A percentile compares a stretch with the other conserved stretches of the same genome.
phyloP scores from a whole-genome alignment of 768 basidiomycete species.

The Termitomyces sp. region DNA sequence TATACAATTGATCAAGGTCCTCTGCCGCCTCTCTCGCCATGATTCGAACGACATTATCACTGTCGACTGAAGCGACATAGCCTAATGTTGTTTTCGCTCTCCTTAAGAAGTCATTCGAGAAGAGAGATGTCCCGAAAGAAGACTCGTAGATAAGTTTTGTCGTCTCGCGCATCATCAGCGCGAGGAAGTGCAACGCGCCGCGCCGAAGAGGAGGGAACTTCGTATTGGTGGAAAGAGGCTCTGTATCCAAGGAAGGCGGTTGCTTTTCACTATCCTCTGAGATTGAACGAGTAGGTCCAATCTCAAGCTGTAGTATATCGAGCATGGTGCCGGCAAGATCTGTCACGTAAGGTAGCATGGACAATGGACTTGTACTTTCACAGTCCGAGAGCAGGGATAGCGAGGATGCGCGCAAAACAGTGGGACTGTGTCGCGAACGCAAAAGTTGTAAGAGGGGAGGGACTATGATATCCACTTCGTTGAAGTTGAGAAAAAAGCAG shows the following conservation, averaged over 20 bases:
- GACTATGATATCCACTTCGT: constrained; percentile 60
- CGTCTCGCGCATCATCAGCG: constrained; percentile 58
- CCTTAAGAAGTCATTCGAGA: constrained; percentile 33
- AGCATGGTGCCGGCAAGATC: constrained; percentile 66
- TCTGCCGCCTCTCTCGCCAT: constrained; percentile 74
- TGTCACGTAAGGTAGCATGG: constrained; percentile 55
- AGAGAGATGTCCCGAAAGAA: constrained; percentile 17
- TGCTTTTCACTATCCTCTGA: constrained; percentile 16
- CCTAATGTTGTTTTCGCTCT: constrained; percentile 56
- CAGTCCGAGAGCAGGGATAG: constrained; percentile 69
- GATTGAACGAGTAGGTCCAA: constrained; percentile 24
- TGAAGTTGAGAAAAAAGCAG: constrained; percentile 1
- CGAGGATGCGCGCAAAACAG: constrained; percentile 59
- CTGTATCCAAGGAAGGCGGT: constrained; percentile 39
- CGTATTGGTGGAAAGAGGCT: constrained; percentile 52
- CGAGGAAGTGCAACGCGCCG: constrained; percentile 80
- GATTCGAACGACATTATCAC: constrained; percentile 61
- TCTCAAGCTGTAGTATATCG: constrained; percentile 71
- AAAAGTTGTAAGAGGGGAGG: constrained; percentile 67
- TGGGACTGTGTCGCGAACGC: constrained; percentile 57
- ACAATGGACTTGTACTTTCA: constrained; percentile 55
- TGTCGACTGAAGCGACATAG: constrained; percentile 69
- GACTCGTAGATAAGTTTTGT: constrained; percentile 47
- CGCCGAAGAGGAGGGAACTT: constrained; percentile 81
- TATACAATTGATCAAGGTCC: constrained; percentile 43